A percentile compares a stretch with the other conserved stretches of the same genome.
Evolutionary conservation across 2,329 filamentous ascomycete species (phyloP).

Genomic region (Teratosphaeriaceae sp.): DNA sequence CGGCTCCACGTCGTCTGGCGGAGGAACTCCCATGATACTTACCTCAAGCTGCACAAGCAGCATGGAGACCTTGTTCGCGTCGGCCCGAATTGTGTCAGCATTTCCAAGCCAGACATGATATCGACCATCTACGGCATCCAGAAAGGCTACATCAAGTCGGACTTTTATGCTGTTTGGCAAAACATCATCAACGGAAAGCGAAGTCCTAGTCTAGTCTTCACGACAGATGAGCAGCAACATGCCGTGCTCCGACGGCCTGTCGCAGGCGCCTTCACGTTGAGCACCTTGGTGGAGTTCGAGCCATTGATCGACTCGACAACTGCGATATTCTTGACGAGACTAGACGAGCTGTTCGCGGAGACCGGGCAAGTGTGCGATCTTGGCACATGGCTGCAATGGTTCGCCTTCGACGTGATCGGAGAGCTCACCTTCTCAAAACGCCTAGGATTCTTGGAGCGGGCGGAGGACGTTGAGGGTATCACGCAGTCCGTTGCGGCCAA

Average conservation of each 20-base stretch:
- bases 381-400: constrained; percentile 67
- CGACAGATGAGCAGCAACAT: constrained; percentile 21
- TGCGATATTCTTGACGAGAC: constrained; percentile 47
- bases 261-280: constrained; percentile 40
- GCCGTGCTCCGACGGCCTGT: constrained; percentile 22
- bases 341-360: constrained; percentile 29
- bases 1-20: constrained; percentile 52
- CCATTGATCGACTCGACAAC: constrained; percentile 70
- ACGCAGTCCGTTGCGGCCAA: constrained; percentile 17
- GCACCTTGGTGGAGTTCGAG: constrained; percentile 67
- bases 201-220: constrained; percentile 20
- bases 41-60: constrained; percentile 53
- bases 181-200: constrained; percentile 22
- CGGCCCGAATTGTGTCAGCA: constrained; percentile 66
- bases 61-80: constrained; percentile 66
- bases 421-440: constrained; percentile 17
- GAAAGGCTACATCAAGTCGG: constrained; percentile 15
- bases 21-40: constrained; percentile 49
- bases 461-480: constrained; percentile 17
- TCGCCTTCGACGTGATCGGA: constrained; percentile 72
- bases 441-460: constrained; percentile 16
- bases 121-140: constrained; percentile 45
- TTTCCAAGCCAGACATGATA: constrained; percentile 65
- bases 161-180: constrained; percentile 15
- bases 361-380: constrained; percentile 51